Conservation (phyloP, 176 grass and related monocot species). For the Calamus simplicifolius region DNA sequence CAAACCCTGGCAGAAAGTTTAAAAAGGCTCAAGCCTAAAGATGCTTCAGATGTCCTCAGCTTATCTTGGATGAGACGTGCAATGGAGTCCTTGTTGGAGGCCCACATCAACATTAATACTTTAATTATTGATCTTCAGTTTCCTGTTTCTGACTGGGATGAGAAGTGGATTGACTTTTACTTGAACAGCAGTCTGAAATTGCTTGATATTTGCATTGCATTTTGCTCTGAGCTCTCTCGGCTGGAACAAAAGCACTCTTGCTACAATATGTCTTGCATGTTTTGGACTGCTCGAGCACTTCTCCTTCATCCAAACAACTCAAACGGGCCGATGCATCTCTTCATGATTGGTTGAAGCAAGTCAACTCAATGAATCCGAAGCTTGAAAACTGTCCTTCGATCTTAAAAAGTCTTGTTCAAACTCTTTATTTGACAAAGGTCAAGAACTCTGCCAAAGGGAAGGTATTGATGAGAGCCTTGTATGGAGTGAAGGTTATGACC, state of each 20-base stretch:
- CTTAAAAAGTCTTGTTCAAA: constrained; percentile 47
- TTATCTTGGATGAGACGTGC: constrained; percentile 63
- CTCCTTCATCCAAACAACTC: constrained; percentile 40
- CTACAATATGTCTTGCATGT: constrained; percentile 58
- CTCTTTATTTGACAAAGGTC: constrained; percentile 49
- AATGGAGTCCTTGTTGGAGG: constrained; percentile 36
- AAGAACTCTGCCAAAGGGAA: constrained; percentile 73
- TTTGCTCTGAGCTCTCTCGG: constrained; percentile 64
- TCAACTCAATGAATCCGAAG: constrained; percentile 25
- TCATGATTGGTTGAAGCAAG: constrained; percentile 47
- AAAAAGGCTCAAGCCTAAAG: constrained; percentile 50
- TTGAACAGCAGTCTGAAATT: constrained; percentile 73
- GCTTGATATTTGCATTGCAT: constrained; percentile 62
- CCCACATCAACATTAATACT: constrained; percentile 37
- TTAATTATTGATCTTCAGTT: constrained; percentile 69
- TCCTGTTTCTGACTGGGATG: constrained; percentile 79
- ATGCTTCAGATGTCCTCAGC: constrained; percentile 38
- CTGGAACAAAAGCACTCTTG: constrained; percentile 66
- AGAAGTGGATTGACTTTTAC: constrained; percentile 87
- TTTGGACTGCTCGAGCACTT: constrained; percentile 13
- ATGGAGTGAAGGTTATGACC: constrained; percentile 55
- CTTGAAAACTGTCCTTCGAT: constrained; percentile 41
- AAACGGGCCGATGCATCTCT: constrained; percentile 34
- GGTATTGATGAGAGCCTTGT: constrained; percentile 63
- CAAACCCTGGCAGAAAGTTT: constrained; percentile 39